Evolutionary conservation across 257 asterid species (phyloP).

Genomic region (Lavandula angustifolia): DNA sequence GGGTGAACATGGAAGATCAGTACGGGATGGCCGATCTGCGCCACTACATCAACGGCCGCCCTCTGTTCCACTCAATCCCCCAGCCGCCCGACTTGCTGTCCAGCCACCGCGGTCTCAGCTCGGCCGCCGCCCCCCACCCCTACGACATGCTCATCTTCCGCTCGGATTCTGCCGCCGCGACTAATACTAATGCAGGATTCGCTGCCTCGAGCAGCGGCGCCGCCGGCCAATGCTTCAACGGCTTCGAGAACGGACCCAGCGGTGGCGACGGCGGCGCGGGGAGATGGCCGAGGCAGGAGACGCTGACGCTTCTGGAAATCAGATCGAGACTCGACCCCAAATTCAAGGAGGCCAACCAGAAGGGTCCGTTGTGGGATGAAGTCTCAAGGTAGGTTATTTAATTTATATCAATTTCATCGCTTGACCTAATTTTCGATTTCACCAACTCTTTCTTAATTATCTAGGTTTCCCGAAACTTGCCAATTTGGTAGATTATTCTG

Average conservation of each 20-base stretch:
- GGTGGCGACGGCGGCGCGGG: slow-evolving; percentile 60
- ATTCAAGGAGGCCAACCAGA: slow-evolving; percentile 95
- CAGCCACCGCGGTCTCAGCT: slow-evolving; percentile 41
- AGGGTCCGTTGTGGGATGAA: slow-evolving; percentile 97
- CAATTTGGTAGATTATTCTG: background rate
- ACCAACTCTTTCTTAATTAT: background rate
- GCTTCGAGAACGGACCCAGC: slow-evolving; percentile 45
- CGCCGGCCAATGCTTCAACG: slow-evolving; percentile 35
- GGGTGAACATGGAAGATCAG: slow-evolving; percentile 63
- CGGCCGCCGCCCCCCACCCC: slow-evolving; percentile 40
- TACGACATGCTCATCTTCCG: slow-evolving; percentile 65
- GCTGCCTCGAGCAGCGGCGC: slow-evolving; percentile 32
- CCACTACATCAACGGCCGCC: slow-evolving; percentile 57
- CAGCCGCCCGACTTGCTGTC: slow-evolving; percentile 56
- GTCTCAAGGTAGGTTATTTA: slow-evolving; percentile 67
- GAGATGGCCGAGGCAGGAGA: slow-evolving; percentile 98
- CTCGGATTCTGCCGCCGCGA: slow-evolving; percentile 40
- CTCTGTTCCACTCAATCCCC: slow-evolving; percentile 49
- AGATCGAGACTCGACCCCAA: slow-evolving; percentile 84
- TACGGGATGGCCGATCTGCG: slow-evolving; percentile 75
- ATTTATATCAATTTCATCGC: background rate
- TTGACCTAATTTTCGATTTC: slow-evolving; percentile 25
- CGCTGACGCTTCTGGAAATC: slow-evolving; percentile 96
- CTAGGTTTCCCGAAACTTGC: slow-evolving; percentile 5
- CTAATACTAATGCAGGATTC: slow-evolving; percentile 22